Base-by-base conservation (phyloP, 164 flowering plant species). In the Vitis rotundifolia region DNA sequence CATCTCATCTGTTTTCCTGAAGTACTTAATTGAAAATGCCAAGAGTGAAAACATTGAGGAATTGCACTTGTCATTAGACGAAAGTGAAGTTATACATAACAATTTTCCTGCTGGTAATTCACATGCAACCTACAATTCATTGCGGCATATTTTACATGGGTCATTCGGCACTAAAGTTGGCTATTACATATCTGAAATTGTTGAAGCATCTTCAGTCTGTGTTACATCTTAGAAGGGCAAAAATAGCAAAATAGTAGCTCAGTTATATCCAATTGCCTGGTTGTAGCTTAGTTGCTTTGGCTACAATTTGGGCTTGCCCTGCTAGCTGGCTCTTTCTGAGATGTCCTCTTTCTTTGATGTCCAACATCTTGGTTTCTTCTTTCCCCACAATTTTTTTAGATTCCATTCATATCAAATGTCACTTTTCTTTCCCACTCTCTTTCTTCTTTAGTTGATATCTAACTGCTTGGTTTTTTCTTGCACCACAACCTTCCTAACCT, bases 11-110 rank as follows among this genome's bases (percentile, higher is more conserved):
- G 81, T 87, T 53, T 95, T 95, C 73, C 78, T 93, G 74, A 95
- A 93, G 83, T 80, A 86, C 79, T 72, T 85, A n/a, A 84, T 95
- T 67, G 98, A 95, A 81, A 90, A 84, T 82, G 76, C 92, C 48
- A 85, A 84, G 71, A 88, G 84, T 53, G 88, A 83, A 61, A 80
- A 73, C 71, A 70, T 84, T 69, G 88, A 82, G 61, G 97, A 95
- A 64, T 80, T 95, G 59, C 76, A 82, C 80, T 79, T 91, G 12
- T 85, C 81, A 13, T 73, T 93, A 26, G 89, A 84, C 73, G 91
- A 83, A 78, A 89, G 68, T 67, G 98, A 93, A 83, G 80, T 83
- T 59, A 52, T 76, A 52, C 80, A 87, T 64, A 66, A 71, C 26
- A 79, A 69, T 58, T 59, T 89, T 49, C 72, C 78, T 1, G 71